A percentile compares a stretch with the other conserved stretches of the same genome.
These are phyloP conservation scores for Cylindrotheca fusiformis DNA, from an alignment of 108 stramenopile genomes.

Conservation along the genomic window DNA sequence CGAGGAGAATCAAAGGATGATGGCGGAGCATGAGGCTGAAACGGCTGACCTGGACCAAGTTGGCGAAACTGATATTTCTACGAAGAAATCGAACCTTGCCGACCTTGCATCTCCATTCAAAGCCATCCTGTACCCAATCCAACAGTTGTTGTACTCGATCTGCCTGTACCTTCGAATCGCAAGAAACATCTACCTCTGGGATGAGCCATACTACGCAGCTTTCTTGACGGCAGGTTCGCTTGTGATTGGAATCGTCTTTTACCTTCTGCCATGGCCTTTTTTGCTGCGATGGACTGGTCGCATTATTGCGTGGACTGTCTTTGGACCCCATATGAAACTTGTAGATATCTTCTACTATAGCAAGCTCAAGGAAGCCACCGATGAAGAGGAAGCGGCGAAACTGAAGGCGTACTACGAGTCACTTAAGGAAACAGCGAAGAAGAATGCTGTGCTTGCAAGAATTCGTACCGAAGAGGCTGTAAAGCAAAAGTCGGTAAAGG, in stretches of 20 bases:
- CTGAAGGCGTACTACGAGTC: constrained; percentile 5
- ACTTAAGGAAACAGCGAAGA: background rate
- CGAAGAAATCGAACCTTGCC: background rate
- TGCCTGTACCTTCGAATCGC: constrained; percentile 30
- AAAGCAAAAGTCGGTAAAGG: constrained; percentile 71
- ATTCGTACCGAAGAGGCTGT: constrained; percentile 46
- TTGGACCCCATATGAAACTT: constrained; percentile 75
- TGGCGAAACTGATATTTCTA: background rate
- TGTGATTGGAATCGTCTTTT: constrained; percentile 26
- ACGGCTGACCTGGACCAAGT: constrained; percentile 6
- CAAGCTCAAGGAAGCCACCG: constrained; percentile 36
- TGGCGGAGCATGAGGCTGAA: constrained; percentile 1
- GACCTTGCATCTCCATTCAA: constrained; percentile 24
- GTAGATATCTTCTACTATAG: constrained; percentile 56
- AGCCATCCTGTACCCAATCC: constrained; percentile 45
- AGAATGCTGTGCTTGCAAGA: constrained; percentile 13
- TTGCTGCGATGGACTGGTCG: constrained; percentile 48
- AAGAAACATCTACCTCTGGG: constrained; percentile 49
- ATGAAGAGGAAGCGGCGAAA: constrained; percentile 29
- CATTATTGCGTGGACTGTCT: constrained; percentile 39
- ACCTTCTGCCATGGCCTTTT: constrained; percentile 52
- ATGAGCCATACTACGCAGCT: constrained; percentile 40
- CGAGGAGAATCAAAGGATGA: background rate
- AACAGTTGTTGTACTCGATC: constrained; percentile 22
- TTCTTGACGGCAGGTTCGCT: constrained; percentile 33